Base-by-base conservation (phyloP, 345 rosid species). In the Anacardium occidentale region DNA sequence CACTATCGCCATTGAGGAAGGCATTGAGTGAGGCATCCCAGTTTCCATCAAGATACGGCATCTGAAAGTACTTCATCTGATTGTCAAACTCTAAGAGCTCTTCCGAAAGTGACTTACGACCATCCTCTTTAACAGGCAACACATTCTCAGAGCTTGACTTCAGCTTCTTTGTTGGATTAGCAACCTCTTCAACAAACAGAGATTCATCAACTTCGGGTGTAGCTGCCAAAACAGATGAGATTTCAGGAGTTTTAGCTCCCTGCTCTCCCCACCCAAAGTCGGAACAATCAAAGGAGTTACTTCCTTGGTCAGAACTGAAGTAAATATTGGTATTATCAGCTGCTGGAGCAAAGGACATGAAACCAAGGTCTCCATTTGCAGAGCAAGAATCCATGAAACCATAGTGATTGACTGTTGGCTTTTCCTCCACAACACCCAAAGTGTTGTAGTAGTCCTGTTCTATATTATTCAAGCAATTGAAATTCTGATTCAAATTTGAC, bases 241-340 rank as follows among this genome's bases (percentile, higher is more conserved):
- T 87, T 69, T 95, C 98, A 7, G 97, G 94, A 69, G 99, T 92
- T 73, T 78, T 87, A 22, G 88, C 59, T 44, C 77, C 88, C 70
- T 87, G 92, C 40, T 88, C 98, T 48, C 86, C 85, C 96, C 96
- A 91, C 25, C 88, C 88, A 48, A 87, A 87, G 82, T 95, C 97
- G 3, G 96, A 86, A 83, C 92, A 86, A 29, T 83, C 94, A 45
- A 90, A 85, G 3, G 98, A 86, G 74, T 91, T 86, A 78, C 98
- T 95, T 48, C 91, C 99, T 73, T 92, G 93, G 74, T 92, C 98
- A 10, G 99, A 95, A 74, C 70, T 87, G 81, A 91, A 88, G 58
- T 70, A 81, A 83, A 82, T 11, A 18, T 86, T 74, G 1, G 81
- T 54, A 54, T 81, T 83, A 53, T 82, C 84, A 69, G 77, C 57